Percentiles rank a stretch among this genome's conserved stretches.
phyloP scores from a whole-genome alignment of 2,329 filamentous ascomycete species.

The Geosmithia flava region DNA sequence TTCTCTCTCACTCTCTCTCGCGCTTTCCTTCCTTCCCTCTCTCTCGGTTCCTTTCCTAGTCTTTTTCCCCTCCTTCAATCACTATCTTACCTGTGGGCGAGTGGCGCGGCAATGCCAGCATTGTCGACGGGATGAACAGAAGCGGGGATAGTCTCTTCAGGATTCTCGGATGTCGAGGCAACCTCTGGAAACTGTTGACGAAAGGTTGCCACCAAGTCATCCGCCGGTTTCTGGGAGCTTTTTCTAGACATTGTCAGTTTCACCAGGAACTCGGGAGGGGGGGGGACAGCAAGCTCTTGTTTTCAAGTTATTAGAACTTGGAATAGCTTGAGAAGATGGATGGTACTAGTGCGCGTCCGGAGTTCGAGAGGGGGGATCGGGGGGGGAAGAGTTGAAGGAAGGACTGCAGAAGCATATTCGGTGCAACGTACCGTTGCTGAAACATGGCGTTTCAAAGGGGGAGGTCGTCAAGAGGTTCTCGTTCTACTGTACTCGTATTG shows the following conservation, averaged over 20 bases:
- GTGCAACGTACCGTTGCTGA: background rate
- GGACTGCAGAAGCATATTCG: background rate
- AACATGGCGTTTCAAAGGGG: background rate
- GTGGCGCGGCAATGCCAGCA: constrained; percentile 1
- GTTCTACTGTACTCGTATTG: background rate
- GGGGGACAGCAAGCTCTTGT: background rate
- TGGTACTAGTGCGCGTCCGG: background rate
- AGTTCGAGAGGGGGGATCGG: background rate
- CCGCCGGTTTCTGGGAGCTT: constrained; percentile 73
- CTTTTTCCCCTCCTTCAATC: no score
- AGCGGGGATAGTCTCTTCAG: constrained; percentile 9
- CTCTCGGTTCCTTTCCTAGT: no score
- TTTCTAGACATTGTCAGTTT: constrained; percentile 33
- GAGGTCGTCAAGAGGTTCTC: no score
- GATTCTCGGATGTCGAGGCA: constrained; percentile 1
- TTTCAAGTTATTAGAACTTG: background rate
- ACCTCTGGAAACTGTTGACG: constrained; percentile 73
- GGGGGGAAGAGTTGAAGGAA: background rate
- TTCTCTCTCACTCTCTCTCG: no score
- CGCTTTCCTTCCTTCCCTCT: no score
- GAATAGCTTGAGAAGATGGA: background rate
- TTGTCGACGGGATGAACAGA: constrained; percentile 15
- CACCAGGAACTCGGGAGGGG: background rate
- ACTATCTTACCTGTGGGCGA: background rate
- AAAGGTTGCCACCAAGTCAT: constrained; percentile 75